These are phyloP conservation scores for Euphorbia tirucalli DNA, from an alignment of 345 rosid species.

Conservation along the genomic window DNA sequence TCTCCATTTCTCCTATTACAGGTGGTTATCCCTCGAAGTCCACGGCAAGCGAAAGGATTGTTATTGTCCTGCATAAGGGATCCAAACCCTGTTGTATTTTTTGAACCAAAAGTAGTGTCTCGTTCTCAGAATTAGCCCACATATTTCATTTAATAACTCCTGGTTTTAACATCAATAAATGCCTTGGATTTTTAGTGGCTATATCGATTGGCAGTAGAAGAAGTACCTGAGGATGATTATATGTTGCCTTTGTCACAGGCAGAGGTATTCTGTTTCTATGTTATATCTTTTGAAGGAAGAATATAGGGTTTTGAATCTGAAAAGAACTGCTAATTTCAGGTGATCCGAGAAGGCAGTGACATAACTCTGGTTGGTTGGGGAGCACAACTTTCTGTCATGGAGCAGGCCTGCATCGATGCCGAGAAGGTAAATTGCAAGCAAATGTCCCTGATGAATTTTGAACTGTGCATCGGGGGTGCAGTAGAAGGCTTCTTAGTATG, in stretches of 20 bases:
- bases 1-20: slow-evolving; percentile 12
- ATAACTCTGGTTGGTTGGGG: slow-evolving; percentile 96
- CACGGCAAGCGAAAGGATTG: slow-evolving; percentile 81
- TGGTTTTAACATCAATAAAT: slow-evolving; percentile 7
- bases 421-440: slow-evolving; percentile 45
- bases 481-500: too few relatives aligned
- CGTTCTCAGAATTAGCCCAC: slow-evolving; percentile 7
- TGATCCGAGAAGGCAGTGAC: slow-evolving; percentile 78
- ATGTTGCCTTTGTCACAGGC: slow-evolving; percentile 88
- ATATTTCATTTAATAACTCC: slow-evolving; percentile 12
- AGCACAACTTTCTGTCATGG: slow-evolving; percentile 84
- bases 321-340: slow-evolving; percentile 37
- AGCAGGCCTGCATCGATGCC: slow-evolving; percentile 76
- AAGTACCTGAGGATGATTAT: slow-evolving; percentile 86
- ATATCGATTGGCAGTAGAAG: slow-evolving; percentile 81
- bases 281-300: not conserved
- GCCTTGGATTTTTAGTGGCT: slow-evolving; percentile 59
- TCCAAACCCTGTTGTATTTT: slow-evolving; percentile 82
- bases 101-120: slow-evolving; percentile 72
- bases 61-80: slow-evolving; percentile 75
- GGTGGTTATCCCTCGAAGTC: slow-evolving; percentile 93
- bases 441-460: not conserved
- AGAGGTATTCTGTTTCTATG: slow-evolving; percentile 46
- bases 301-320: slow-evolving; percentile 16
- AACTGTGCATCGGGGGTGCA: not conserved